Evolutionary conservation across 495 filamentous ascomycete species (phyloP), one percentile per base, ranked within the genome.

Genomic region (Xylaria intraflava): DNA sequence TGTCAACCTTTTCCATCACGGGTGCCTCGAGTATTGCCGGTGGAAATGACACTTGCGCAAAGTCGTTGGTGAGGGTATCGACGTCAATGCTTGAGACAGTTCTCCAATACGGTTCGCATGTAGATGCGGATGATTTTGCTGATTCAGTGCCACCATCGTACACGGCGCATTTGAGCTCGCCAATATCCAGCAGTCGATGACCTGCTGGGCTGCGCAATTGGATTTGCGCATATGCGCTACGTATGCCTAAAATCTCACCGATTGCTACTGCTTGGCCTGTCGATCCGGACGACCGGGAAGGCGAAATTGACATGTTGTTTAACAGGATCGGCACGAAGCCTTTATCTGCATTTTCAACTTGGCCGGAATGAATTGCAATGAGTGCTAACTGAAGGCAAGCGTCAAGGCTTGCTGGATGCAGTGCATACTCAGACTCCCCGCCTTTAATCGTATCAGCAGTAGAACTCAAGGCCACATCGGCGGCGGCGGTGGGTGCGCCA

Each of bases 361-460:
- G 30, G 14, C 45, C 45, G 11, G 45, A 6, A 11, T 36, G 30
- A 17, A 19, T 19, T 3, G 45, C 22, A 12, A 35, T 36, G 1
- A 36, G 11, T 2, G 30, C 30, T 1, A 56, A 43, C 27, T 64
- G 65, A 10, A 68, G 36, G 9, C 55, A 29, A 2, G 41, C 30
- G 36, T 66, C 64, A 0, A 69, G 46, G 10, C 67, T 66, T 2
- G 67, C 54, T 0, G 73, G 73, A 49, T 77, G 72, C 20, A 75
- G 56, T 1, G 72, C 14, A 48, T 67, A 68, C 1, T 58, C 46
- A 8, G 64, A 63, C 48, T 69, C 60, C n/a, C n/a, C n/a, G n/a
- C n/a, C n/a, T 12, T 49, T 39, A 16, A 64, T 59, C 56, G 65
- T 68, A 10, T 48, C n/a, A 11, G 35, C 46, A 6, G 46, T 48